Base-by-base conservation (phyloP, 768 basidiomycete species). In the Rhodosporidiobolus sp. region DNA sequence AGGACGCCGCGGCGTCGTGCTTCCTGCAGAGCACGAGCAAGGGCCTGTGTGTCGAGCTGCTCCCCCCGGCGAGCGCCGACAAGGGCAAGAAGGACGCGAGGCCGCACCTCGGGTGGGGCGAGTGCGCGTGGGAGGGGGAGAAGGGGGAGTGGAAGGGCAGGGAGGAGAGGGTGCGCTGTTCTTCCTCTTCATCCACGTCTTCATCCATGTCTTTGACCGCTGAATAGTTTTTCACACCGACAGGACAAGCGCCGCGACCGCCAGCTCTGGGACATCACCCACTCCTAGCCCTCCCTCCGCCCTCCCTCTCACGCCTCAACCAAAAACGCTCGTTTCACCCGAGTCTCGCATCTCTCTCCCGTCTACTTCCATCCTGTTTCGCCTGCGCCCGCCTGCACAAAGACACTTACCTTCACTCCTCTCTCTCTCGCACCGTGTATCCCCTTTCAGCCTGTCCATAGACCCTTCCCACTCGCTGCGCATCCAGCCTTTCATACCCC, bases 181-280 rank as follows among this genome's bases (percentile, higher is more conserved):
- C 61, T 30, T 28, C 16, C 32, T 35, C 20, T 28, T 12, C 38
- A 4, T 12, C 57, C 11, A 10, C 32, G 8, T 35, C 35, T 28
- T 26, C 34, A 0, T 24, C 46, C 7, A 8, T 14, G 38, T 14
- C 17, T 14, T 46, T 8, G 17, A 30, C 19, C 0, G 17, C 24
- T 4, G 26, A 1, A 4, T n/a, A n/a, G n/a, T n/a, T n/a, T n/a
- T n/a, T n/a, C n/a, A n/a, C n/a, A n/a, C n/a, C n/a, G n/a, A n/a
- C 45, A 72, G 65, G 65, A 55, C 17, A 0, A 20, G 32, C 64
- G 48, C 12, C 50, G 53, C 4, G 17, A n/a, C 0, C 64, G 65
- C 3, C 70, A 72, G 43, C 55, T 55, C 19, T 72, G 70, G 70
- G 65, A 67, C 48, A 72, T 72, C 16, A 1, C 46, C 10, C 67